Percentiles rank a stretch among this genome's conserved stretches.
Evolutionary conservation across 495 filamentous ascomycete genomes (phyloP).

Genomic region (Podospora comata): DNA sequence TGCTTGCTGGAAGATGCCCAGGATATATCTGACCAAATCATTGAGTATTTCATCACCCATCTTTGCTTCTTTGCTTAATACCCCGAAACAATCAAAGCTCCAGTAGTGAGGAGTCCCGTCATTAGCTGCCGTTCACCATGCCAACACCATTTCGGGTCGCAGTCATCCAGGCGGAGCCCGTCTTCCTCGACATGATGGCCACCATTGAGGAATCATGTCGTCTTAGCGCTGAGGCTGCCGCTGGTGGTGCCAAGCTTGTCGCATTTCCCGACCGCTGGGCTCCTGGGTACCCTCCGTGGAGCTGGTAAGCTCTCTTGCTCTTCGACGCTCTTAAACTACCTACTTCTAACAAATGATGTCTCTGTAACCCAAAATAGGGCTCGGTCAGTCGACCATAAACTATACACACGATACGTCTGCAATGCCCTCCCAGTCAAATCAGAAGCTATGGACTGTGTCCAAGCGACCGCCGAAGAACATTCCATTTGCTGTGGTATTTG

Average conservation of each 20-base stretch:
- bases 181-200: neutral
- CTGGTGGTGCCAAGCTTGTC: neutral
- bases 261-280: neutral
- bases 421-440: neutral
- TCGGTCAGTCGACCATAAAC: neutral
- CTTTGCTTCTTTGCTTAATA: too few species aligned
- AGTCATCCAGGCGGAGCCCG: neutral
- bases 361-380: neutral
- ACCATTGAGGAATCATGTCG: neutral
- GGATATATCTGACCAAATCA: too few species aligned
- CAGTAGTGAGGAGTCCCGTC: too few species aligned
- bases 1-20: neutral
- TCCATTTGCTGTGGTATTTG: neutral
- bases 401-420: neutral
- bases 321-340: neutral
- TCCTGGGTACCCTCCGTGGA: neutral
- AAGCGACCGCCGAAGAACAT: neutral
- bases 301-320: neutral
- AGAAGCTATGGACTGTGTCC: neutral
- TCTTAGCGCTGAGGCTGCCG: neutral
- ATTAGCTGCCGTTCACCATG: neutral
- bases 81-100: too few species aligned
- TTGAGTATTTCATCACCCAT: too few species aligned
- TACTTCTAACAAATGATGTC: neutral
- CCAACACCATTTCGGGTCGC: neutral